phyloP scores from a whole-genome alignment of 1,284 basidiomycete species.

The Hypsizygus ulmarius region DNA sequence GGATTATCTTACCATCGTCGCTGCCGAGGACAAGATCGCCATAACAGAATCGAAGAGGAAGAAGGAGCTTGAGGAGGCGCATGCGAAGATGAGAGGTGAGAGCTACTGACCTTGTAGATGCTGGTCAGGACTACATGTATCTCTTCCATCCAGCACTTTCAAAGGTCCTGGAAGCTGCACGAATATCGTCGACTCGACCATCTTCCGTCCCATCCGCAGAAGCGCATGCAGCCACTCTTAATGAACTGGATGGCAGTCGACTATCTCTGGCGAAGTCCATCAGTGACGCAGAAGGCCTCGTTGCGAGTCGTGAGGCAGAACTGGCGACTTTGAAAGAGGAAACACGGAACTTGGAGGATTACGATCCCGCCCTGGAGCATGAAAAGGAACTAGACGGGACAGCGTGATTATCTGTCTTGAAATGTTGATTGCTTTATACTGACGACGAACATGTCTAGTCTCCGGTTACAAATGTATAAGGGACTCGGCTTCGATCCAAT shows the following conservation, averaged over 20 bases:
- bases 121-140: background rate
- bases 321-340: slow-evolving; percentile 64
- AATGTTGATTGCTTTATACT: slow-evolving; percentile 8
- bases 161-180: slow-evolving; percentile 64
- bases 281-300: slow-evolving; percentile 62
- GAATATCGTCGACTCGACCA: slow-evolving; percentile 67
- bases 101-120: background rate
- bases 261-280: slow-evolving; percentile 73
- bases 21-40: slow-evolving; percentile 65
- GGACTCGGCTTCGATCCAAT: slow-evolving; percentile 70
- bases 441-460: slow-evolving; percentile 33
- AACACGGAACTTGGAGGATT: slow-evolving; percentile 54
- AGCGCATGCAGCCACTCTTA: slow-evolving; percentile 56
- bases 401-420: slow-evolving; percentile 46
- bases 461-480: slow-evolving; percentile 65
- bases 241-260: slow-evolving; percentile 60
- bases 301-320: slow-evolving; percentile 67
- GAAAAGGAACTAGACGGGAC: slow-evolving; percentile 63
- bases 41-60: slow-evolving; percentile 51
- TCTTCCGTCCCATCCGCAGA: slow-evolving; percentile 63
- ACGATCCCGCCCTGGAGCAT: slow-evolving; percentile 70
- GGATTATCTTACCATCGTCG: slow-evolving; percentile 69
- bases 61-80: slow-evolving; percentile 63
- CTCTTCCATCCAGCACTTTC: slow-evolving; percentile 51
- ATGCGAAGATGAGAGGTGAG: slow-evolving; percentile 58